Evolutionary conservation across 768 basidiomycete genomes (phyloP).

Genomic region (Mycena floridula): DNA sequence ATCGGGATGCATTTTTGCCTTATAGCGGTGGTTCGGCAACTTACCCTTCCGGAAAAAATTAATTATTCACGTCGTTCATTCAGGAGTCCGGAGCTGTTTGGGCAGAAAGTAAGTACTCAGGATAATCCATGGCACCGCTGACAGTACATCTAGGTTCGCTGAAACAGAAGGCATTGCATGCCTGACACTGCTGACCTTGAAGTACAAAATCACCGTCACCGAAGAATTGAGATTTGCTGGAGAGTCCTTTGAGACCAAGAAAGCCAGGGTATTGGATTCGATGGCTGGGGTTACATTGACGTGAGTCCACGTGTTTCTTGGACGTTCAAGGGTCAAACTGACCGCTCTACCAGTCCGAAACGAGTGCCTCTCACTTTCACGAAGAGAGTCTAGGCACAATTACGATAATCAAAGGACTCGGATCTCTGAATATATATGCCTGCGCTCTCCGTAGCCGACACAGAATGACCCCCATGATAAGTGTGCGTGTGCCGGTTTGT

Average conservation of each 20-base stretch:
- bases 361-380: neutral
- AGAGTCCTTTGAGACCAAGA: constrained; percentile 42
- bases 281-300: constrained; percentile 35
- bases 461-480: too few species aligned
- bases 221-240: constrained; percentile 42
- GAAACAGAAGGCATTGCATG: constrained; percentile 47
- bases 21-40: constrained; percentile 36
- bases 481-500: too few species aligned
- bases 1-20: constrained; percentile 47
- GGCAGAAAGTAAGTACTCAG: constrained; percentile 28
- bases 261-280: constrained; percentile 31
- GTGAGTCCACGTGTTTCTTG: constrained; percentile 23
- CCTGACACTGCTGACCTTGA: constrained; percentile 40
- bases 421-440: too few species aligned
- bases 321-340: neutral
- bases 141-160: constrained; percentile 16
- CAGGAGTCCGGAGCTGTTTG: constrained; percentile 39
- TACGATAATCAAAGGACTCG: too few species aligned
- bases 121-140: neutral
- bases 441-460: too few species aligned
- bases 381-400: too few species aligned
- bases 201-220: constrained; percentile 41
- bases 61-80: neutral
- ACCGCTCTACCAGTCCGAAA: neutral
- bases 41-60: neutral